phyloP scores from a whole-genome alignment of 2,329 filamentous ascomycete species.

The Sporothrix mexicana region DNA sequence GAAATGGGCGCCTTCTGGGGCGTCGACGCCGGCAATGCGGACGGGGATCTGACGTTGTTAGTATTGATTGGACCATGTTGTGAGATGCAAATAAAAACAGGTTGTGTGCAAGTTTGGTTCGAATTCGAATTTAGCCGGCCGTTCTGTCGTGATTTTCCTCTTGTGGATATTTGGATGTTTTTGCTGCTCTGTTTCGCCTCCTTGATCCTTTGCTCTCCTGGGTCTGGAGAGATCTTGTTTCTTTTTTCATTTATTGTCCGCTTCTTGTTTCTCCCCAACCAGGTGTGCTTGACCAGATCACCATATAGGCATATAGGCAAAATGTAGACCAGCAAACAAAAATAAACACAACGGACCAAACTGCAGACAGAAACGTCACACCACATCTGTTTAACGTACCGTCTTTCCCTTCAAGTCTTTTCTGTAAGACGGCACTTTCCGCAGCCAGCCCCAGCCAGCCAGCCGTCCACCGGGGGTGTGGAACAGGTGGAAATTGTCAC shows the following conservation, averaged over 20 bases:
- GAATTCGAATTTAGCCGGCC: constrained; percentile 11
- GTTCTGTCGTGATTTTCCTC: constrained; percentile 8
- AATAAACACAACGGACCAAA: background rate
- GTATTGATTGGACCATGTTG: background rate
- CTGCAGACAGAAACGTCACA: background rate
- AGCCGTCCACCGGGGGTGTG: constrained; percentile 91
- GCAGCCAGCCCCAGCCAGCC: constrained; percentile 91
- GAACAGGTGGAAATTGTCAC: constrained; percentile 92
- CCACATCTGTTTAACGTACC: constrained; percentile 54
- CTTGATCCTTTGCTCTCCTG: background rate
- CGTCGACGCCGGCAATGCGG: constrained; percentile 89
- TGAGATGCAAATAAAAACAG: background rate
- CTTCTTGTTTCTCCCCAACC: background rate
- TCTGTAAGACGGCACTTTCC: constrained; percentile 71
- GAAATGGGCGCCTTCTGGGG: constrained; percentile 91
- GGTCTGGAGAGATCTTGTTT: background rate
- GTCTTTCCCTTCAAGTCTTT: constrained; percentile 77
- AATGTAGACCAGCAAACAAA: background rate
- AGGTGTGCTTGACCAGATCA: constrained; percentile 10
- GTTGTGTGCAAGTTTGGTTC: background rate
- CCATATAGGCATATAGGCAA: constrained; percentile 6
- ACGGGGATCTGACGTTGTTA: constrained; percentile 71
- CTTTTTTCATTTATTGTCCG: constrained; percentile 16
- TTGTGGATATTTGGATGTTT: background rate
- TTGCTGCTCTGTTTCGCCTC: background rate